Base-by-base conservation (phyloP, 2,329 filamentous ascomycete genomes). In the Exophiala xenobiotica region DNA sequence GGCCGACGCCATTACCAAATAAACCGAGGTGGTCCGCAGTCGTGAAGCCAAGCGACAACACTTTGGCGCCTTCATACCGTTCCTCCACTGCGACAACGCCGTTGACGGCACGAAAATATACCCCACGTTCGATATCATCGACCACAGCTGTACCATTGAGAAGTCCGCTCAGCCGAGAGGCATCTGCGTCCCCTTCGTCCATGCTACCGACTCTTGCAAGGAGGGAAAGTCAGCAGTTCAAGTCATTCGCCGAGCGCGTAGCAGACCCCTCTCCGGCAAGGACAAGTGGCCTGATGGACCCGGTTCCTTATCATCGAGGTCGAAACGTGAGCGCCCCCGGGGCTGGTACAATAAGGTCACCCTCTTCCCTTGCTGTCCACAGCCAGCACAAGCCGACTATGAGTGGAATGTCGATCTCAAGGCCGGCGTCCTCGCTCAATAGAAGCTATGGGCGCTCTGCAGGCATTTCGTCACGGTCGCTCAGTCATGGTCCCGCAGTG, bases 21-120 rank as follows among this genome's bases (percentile, higher is more conserved):
- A 82, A 86, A 44, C 88, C 88, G 3, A 79, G 83, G 51, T 93
- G 88, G 88, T 92, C 85, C 64, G 65, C 63, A 8, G 87, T 83
- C 23, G 81, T 83, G 4, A 89, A 86, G 61, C 78, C 80, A 3
- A 71, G 72, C 5, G 78, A 83, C 54, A 73, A 22, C 44, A 51
- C 56, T 0, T 35, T 55, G 33, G 58, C 56, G 20, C 53, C 59
- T 11, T 56, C 50, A 16, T 60, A 60, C 44, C 49, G 57, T 31
- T 53, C 57, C 16, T 57, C 57, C 8, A 56, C 57, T 19, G 55
- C 57, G 14, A 50, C 56, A 9, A 57, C 51, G 5, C 56, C 56
- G 8, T 44, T 39, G 23, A 55, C 52, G 16, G 35, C 52, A 19
- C 49, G 52, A 29, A 53, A 44, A 31, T 57, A 60, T 59, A 55